A percentile compares a stretch with the other conserved stretches of the same genome.
Evolutionary conservation across 1,139 yeast species (phyloP).

Genomic region (Arxiozyma heterogenica): DNA sequence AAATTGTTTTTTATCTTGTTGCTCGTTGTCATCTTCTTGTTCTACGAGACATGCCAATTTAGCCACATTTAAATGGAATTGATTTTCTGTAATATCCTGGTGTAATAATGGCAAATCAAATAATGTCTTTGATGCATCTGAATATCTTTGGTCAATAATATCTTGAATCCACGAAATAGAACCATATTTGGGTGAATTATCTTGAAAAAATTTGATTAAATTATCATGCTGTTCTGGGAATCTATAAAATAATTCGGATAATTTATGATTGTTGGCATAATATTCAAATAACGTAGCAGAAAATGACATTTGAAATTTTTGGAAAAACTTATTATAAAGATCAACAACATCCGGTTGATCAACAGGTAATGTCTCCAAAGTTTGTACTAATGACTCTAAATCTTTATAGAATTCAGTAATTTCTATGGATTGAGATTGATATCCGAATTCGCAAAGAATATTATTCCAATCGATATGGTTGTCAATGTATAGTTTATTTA

Average conservation of each 20-base stretch:
- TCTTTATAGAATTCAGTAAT: constrained; percentile 63
- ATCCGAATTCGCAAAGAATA: constrained; percentile 40
- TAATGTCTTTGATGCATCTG: constrained; percentile 43
- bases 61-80: constrained; percentile 59
- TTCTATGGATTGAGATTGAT: constrained; percentile 46
- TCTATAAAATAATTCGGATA: constrained; percentile 46
- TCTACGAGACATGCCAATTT: constrained; percentile 42
- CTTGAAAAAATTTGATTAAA: constrained; percentile 45
- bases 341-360: constrained; percentile 38
- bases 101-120: constrained; percentile 35
- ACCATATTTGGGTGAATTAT: constrained; percentile 39
- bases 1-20: constrained; percentile 4
- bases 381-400: constrained; percentile 54
- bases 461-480: constrained; percentile 44
- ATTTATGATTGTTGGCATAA: constrained; percentile 46
- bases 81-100: constrained; percentile 41
- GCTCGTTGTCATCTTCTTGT: constrained; percentile 8
- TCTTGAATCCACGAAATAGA: constrained; percentile 70
- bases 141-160: constrained; percentile 43
- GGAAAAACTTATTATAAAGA: constrained; percentile 46
- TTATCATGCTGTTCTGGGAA: constrained; percentile 47
- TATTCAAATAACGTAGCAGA: constrained; percentile 57
- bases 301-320: constrained; percentile 57
- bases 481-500: constrained; percentile 19
- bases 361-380: constrained; percentile 47